phyloP scores from a whole-genome alignment of 2,329 filamentous ascomycete species.

The Scorias spongiosa region DNA sequence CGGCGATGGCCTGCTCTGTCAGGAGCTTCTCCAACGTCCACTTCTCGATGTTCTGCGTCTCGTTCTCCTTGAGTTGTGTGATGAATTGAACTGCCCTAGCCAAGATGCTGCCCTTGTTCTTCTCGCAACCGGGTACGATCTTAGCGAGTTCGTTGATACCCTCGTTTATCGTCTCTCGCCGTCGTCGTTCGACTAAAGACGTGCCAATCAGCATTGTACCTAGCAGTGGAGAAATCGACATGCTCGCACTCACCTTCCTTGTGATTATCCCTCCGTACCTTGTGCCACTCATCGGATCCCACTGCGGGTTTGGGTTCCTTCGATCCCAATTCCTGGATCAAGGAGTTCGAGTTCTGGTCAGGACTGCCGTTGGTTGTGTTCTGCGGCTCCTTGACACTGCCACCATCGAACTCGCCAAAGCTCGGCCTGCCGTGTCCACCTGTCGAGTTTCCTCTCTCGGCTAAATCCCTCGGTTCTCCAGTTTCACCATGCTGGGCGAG shows the following conservation, averaged over 20 bases:
- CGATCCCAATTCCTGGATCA: background rate
- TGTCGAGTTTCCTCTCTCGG: constrained; percentile 5
- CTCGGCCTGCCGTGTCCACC: constrained; percentile 5
- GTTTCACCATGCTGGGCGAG: constrained; percentile 6
- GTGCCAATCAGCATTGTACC: constrained; percentile 3
- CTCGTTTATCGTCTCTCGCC: constrained; percentile 96
- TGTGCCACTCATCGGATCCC: constrained; percentile 97
- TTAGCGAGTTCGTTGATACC: constrained; percentile 96
- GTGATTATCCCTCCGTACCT: constrained; percentile 91
- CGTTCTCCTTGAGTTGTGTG: constrained; percentile 83
- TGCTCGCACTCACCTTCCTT: constrained; percentile 63
- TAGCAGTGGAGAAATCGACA: background rate
- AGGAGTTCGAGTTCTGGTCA: background rate
- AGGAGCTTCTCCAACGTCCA: constrained; percentile 84
- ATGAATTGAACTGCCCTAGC: constrained; percentile 92
- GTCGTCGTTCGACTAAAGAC: constrained; percentile 70
- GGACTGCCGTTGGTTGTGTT: background rate
- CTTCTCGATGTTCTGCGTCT: constrained; percentile 85
- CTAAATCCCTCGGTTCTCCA: constrained; percentile 1
- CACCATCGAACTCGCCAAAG: constrained; percentile 3
- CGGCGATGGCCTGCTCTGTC: constrained; percentile 75
- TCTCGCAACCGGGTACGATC: constrained; percentile 93
- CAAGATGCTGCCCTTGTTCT: constrained; percentile 96
- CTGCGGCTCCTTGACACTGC: constrained; percentile 3
- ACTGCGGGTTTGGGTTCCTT: constrained; percentile 57